Evolutionary conservation across 1,284 basidiomycete species (phyloP).

Genomic region (Tilletiopsis washingtonensis): DNA sequence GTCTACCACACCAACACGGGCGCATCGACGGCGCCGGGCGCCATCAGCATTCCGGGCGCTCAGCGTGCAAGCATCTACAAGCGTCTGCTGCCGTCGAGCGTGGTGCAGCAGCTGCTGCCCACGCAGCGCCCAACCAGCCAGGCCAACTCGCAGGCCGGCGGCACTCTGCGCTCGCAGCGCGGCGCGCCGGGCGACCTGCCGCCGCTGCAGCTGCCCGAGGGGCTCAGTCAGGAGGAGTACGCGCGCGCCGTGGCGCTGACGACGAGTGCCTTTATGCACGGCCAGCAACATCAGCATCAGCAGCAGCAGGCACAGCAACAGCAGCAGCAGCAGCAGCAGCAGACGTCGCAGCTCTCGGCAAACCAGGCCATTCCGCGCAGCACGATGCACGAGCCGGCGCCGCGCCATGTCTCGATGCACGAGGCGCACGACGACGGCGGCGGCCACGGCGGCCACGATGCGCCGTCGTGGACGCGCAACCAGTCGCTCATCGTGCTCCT

Average conservation of each 20-base stretch:
- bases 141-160: conserved; percentile 10
- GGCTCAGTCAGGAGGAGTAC: conserved; percentile 32
- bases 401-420: conserved; percentile 21
- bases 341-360: background rate
- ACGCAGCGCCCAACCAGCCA: conserved; percentile 6
- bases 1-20: background rate
- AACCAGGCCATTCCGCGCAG: conserved; percentile 12
- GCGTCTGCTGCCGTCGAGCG: conserved; percentile 51
- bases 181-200: conserved; percentile 13
- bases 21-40: background rate
- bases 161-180: conserved; percentile 6
- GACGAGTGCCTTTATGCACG: conserved; percentile 28
- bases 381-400: background rate
- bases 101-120: conserved; percentile 41
- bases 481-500: conserved; percentile 38
- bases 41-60: conserved; percentile 29
- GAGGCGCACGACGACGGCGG: conserved; percentile 43
- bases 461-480: conserved; percentile 58
- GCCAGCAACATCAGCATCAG: conserved; percentile 21
- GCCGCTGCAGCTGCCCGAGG: conserved; percentile 25
- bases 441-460: conserved; percentile 80
- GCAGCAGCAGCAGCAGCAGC: background rate
- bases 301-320: conserved; percentile 9
- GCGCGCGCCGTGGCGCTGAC: conserved; percentile 34
- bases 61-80: conserved; percentile 69